Base-by-base conservation (phyloP, 768 basidiomycete genomes). In the Mycena indigotica region DNA sequence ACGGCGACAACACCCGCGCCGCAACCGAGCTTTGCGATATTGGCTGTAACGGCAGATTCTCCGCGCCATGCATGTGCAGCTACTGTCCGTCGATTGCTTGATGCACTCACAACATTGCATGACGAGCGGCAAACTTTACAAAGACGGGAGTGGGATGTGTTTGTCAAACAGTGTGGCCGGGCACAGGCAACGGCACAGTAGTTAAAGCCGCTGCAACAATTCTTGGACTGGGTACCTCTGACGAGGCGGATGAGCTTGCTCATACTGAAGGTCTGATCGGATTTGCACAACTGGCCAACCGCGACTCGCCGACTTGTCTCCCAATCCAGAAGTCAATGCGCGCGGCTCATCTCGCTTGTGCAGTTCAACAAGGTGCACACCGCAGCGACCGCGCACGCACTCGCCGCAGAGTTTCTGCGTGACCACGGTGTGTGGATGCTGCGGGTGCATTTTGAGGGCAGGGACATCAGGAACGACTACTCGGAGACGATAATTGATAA, bases 201-300 rank as follows among this genome's bases (percentile, higher is more conserved):
- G 57, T 71, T 10, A 67, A 67, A 4, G 75, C 81, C 0, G 85
- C 85, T 0, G 89, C 88, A 4, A 83, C 83, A 3, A 75, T 93
- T 30, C 77, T 91, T 3, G 90, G 89, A 8, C 76, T 88, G 2
- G 85, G 85, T 15, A 83, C 83, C 5, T 78, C 78, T 1, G 75
- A 79, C 28, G 86, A 84, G 53, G 85, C 84, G 55, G 89, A 91
- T 45, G 93, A 95, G 66, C 77, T 93, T 38, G 74, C 77, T 28
- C 93, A 95, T 70, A 87, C 82, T 23, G 92, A 93, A 29, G 93
- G 93, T 1, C 70, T 98, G 26, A 88, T 99, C 53, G 95, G 93
- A 1, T 89, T 99, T 56, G 89, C 91, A 16, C 93, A 96, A 73
- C 84, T 97, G 52, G 79, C 88, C n/a, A 86, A 89, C 59, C 84